These are phyloP conservation scores for Persicaria tinctoria DNA, from an alignment of 148 eudicot species.

Conservation along the genomic window DNA sequence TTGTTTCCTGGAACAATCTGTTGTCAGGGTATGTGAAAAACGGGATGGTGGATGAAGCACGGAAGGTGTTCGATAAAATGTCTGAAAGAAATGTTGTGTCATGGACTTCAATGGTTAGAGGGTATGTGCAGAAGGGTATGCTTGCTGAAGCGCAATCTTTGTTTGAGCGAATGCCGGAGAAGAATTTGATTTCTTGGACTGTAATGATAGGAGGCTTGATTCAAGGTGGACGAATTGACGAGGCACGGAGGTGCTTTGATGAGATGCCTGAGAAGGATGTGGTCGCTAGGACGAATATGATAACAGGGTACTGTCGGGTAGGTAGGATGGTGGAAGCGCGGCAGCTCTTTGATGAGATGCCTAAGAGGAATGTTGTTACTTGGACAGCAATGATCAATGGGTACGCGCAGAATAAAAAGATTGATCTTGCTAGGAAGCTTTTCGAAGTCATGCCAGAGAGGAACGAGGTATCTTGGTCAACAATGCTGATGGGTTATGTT, in stretches of 20 bases:
- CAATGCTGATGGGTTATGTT: constrained; percentile 49
- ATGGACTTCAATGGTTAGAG: constrained; percentile 39
- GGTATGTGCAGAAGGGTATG: constrained; percentile 35
- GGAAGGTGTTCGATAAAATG: constrained; percentile 33
- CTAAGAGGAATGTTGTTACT: constrained; percentile 31
- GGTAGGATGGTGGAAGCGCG: constrained; percentile 38
- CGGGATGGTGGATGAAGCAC: constrained; percentile 32
- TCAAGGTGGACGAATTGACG: constrained; percentile 23
- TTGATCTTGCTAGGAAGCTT: constrained; percentile 47
- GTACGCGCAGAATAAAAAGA: constrained; percentile 26
- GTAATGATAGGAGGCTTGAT: constrained; percentile 41
- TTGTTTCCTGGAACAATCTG: constrained; percentile 36
- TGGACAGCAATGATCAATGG: constrained; percentile 46
- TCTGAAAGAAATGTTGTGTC: constrained; percentile 38
- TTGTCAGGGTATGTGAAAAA: constrained; percentile 39
- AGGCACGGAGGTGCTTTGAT: constrained; percentile 35
- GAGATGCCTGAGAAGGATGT: constrained; percentile 42
- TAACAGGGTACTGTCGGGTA: constrained; percentile 36
- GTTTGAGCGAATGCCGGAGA: constrained; percentile 34
- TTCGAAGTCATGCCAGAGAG: constrained; percentile 56
- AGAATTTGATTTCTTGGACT: constrained; percentile 40
- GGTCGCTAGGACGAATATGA: constrained; percentile 35
- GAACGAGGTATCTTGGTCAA: constrained; percentile 52
- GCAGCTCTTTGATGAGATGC: constrained; percentile 41
- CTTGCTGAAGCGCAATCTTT: constrained; percentile 28